phyloP scores from a whole-genome alignment of 73 alveolate species.

The Blepharisma stoltei region DNA sequence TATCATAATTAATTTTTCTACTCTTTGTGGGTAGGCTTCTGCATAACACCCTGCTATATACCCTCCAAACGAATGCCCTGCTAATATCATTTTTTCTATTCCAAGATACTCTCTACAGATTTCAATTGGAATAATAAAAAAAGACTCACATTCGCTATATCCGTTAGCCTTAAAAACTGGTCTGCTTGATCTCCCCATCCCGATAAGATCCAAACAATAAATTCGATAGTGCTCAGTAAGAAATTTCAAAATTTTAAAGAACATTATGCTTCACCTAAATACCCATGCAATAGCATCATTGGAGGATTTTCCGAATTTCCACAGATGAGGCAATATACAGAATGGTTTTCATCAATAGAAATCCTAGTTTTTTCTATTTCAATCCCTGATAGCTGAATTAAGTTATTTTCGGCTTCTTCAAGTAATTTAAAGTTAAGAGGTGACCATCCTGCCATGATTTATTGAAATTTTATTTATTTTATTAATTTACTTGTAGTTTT shows the following conservation, averaged over 20 bases:
- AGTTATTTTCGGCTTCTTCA: not conserved
- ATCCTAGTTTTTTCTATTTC: not conserved
- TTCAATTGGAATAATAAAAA: constrained; percentile 30
- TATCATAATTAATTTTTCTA: constrained; percentile 36
- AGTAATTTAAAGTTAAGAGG: not conserved
- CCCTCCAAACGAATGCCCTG: constrained; percentile 61
- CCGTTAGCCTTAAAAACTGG: constrained; percentile 27
- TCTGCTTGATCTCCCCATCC: constrained; percentile 47
- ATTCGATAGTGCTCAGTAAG: constrained; percentile 7
- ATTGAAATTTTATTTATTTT: not conserved
- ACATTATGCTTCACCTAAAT: constrained; percentile 34
- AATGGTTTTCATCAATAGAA: not conserved
- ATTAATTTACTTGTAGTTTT: no score
- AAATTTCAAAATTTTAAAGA: constrained; percentile 35
- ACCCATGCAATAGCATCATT: constrained; percentile 45
- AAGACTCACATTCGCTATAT: constrained; percentile 28
- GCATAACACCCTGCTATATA: constrained; percentile 42
- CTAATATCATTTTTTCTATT: constrained; percentile 6
- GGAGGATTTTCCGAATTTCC: constrained; percentile 31
- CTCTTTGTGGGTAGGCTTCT: not conserved
- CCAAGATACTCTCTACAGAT: constrained; percentile 6
- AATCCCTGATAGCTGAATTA: not conserved
- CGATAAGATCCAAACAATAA: constrained; percentile 30
- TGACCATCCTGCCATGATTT: constrained; percentile 9
- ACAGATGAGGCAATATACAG: not conserved